phyloP scores from a whole-genome alignment of 2,329 filamentous ascomycete species.

The Diaporthe humulicola region DNA sequence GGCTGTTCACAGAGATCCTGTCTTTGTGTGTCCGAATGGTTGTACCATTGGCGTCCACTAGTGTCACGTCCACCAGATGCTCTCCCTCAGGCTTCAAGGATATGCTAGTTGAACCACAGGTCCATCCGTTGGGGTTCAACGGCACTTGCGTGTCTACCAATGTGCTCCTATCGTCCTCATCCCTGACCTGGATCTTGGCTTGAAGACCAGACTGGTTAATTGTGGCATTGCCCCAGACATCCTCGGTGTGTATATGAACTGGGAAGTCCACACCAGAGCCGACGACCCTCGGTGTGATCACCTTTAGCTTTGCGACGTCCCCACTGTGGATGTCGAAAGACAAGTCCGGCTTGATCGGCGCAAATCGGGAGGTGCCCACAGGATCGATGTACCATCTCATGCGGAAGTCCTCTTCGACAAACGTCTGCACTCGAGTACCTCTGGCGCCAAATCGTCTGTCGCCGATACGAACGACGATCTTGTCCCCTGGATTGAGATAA shows the following conservation, averaged over 20 bases:
- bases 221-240: constrained; percentile 47
- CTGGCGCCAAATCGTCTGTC: constrained; percentile 49
- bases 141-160: not conserved
- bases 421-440: constrained; percentile 51
- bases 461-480: constrained; percentile 50
- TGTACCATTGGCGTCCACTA: not conserved
- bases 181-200: not conserved
- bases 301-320: constrained; percentile 41
- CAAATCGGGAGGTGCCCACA: constrained; percentile 52
- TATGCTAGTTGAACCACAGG: not conserved
- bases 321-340: constrained; percentile 45
- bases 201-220: not conserved
- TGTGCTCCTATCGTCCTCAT: not conserved
- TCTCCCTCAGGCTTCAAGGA: not conserved
- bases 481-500: constrained; percentile 52
- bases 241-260: constrained; percentile 45
- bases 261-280: constrained; percentile 42
- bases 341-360: constrained; percentile 51
- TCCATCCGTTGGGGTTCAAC: not conserved
- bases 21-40: not conserved
- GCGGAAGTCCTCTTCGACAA: constrained; percentile 50
- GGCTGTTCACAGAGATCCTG: not conserved
- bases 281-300: constrained; percentile 43
- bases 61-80: not conserved
- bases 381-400: constrained; percentile 55